Percentiles rank a stretch among this genome's conserved stretches.
phyloP scores from a whole-genome alignment of 257 asterid species.

The Nicotiana undulata region DNA sequence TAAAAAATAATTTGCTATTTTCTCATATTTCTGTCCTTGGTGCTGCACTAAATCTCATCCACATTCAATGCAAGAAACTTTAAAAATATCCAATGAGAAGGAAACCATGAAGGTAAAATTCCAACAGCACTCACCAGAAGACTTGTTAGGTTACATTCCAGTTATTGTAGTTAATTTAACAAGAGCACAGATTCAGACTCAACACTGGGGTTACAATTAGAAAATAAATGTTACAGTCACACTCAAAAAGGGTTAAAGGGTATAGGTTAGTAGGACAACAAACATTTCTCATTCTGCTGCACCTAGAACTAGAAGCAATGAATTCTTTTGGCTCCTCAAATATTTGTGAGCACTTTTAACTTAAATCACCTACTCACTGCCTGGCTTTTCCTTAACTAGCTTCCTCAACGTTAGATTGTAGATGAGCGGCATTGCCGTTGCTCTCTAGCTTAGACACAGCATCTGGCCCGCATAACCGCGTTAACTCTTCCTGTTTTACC shows the following conservation, averaged over 20 bases:
- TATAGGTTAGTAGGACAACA: slow-evolving; percentile 17
- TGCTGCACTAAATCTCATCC: background rate
- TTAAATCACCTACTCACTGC: slow-evolving; percentile 11
- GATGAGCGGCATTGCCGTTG: slow-evolving; percentile 20
- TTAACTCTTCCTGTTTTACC: slow-evolving; percentile 61
- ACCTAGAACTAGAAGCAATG: slow-evolving; percentile 19
- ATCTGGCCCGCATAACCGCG: slow-evolving; percentile 52
- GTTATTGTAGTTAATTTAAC: background rate
- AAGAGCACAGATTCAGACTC: slow-evolving; percentile 2
- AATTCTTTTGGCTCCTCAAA: background rate
- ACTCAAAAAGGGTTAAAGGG: slow-evolving; percentile 10
- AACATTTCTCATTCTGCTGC: slow-evolving; percentile 13
- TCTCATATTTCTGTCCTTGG: background rate
- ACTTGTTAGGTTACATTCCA: background rate
- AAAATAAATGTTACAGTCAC: slow-evolving; percentile 5
- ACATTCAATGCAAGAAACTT: background rate
- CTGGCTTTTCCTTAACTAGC: slow-evolving; percentile 25
- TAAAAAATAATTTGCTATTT: too few species aligned
- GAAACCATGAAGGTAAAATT: background rate
- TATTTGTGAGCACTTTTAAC: slow-evolving; percentile 3
- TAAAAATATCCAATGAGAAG: background rate
- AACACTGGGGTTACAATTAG: background rate
- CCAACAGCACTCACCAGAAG: background rate
- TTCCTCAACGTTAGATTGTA: slow-evolving; percentile 36
- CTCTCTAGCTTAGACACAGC: slow-evolving; percentile 45